Conservation (phyloP, 371 early-diverging fungal species). For the Polyrhizophydium stewartii region DNA sequence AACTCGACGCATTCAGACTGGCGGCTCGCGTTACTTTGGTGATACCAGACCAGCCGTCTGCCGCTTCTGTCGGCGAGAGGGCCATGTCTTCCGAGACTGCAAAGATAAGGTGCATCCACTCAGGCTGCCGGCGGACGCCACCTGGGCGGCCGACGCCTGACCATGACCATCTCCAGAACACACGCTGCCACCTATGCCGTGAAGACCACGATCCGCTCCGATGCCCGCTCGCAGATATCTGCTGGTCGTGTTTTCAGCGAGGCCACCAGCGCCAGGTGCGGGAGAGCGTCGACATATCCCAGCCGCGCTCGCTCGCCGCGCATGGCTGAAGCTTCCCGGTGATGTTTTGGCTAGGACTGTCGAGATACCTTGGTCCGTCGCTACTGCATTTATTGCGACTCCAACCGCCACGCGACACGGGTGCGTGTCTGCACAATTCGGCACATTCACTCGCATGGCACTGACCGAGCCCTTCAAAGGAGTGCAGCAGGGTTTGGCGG, state of each 20-base stretch:
- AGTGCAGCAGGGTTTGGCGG: not conserved
- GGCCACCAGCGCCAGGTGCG: constrained; percentile 9
- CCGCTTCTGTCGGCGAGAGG: constrained; percentile 11
- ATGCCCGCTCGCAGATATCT: constrained; percentile 10
- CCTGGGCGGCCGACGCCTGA: too few relatives aligned
- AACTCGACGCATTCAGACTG: not conserved
- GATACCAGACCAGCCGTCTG: constrained; percentile 1
- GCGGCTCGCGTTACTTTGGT: not conserved
- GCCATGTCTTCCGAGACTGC: constrained; percentile 9
- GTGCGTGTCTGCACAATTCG: not conserved
- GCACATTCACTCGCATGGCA: too few relatives aligned
- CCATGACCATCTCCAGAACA: constrained; percentile 1
- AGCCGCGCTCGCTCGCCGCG: too few relatives aligned
- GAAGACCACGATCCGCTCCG: constrained; percentile 15
- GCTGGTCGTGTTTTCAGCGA: constrained; percentile 6
- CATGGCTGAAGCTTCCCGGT: too few relatives aligned
- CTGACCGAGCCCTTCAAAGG: not conserved
- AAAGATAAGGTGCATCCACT: constrained; percentile 4
- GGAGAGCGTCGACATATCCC: too few relatives aligned
- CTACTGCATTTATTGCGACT: not conserved
- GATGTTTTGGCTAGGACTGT: too few relatives aligned
- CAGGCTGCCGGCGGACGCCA: too few relatives aligned
- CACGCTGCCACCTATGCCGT: constrained; percentile 8
- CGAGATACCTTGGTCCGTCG: not conserved
- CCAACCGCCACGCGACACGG: not conserved